phyloP scores from a whole-genome alignment of 148 eudicot species.

The Pharnaceum exiguum region DNA sequence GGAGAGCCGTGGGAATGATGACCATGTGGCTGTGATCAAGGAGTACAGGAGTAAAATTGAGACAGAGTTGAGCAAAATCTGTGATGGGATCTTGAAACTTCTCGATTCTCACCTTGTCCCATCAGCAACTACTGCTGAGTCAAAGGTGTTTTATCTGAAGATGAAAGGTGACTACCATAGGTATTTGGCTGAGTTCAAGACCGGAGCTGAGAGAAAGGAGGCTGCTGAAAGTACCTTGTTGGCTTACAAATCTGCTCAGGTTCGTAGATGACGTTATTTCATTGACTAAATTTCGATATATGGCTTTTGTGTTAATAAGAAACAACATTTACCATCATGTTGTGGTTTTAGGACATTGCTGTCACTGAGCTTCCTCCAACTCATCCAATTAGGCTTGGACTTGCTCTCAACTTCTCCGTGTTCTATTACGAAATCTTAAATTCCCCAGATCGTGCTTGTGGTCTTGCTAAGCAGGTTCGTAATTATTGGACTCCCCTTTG shows the following conservation, averaged over 20 bases:
- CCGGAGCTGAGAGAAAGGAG: constrained; percentile 31
- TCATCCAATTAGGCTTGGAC: constrained; percentile 44
- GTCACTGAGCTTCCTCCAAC: constrained; percentile 37
- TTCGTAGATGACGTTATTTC: neutral
- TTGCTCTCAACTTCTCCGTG: constrained; percentile 41
- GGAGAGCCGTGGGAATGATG: constrained; percentile 39
- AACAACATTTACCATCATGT: neutral
- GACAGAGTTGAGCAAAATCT: constrained; percentile 29
- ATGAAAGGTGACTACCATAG: constrained; percentile 37
- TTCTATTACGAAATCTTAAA: constrained; percentile 43
- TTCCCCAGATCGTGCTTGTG: constrained; percentile 43
- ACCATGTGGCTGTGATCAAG: constrained; percentile 28
- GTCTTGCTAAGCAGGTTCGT: constrained; percentile 44
- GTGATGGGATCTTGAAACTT: constrained; percentile 34
- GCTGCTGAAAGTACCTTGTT: constrained; percentile 32
- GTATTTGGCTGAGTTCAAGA: constrained; percentile 35
- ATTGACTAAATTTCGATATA: neutral
- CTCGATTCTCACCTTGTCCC: constrained; percentile 34
- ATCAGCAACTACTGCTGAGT: constrained; percentile 24
- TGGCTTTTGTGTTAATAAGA: neutral
- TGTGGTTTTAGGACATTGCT: constrained; percentile 31
- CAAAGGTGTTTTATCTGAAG: constrained; percentile 39
- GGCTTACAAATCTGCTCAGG: constrained; percentile 42
- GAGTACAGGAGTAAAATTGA: constrained; percentile 32
- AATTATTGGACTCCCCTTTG: neutral